Base-by-base conservation (phyloP, 2,329 filamentous ascomycete genomes). In the Madurella fahalii region DNA sequence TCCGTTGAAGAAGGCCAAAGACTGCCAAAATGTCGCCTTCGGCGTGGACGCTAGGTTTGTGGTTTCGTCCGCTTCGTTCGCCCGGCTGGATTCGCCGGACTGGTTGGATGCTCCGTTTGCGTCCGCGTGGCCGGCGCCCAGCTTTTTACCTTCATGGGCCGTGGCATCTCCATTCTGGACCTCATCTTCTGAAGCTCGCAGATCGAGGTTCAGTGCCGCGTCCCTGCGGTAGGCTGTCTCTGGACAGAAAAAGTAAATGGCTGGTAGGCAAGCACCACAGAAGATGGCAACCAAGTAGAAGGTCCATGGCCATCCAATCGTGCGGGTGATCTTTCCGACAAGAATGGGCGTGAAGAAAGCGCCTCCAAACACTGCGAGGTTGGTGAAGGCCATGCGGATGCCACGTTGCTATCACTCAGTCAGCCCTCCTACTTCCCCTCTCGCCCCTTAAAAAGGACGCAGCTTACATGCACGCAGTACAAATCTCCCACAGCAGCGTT, bases 211-310 rank as follows among this genome's bases (percentile, higher is more conserved):
- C 47, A 93, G 77, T 37, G 75, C 71, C 3, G 77, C 72, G 8
- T 87, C 81, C 30, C 92, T 81, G 37, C 78, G 77, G 67, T 84
- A 96, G 1, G 90, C 84, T 0, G 89, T 95, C 71, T 96, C 93
- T 0, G 93, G 93, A 47, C 89, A 89, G 60, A 92, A 83, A 60
- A 95, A 80, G 57, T 94, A 74, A 17, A 96, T 74, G 11, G 87
- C 72, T 0, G 90, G 85, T 4, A 96, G 72, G 52, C 86, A 82
- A 5, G 75, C 77, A 4, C 78, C 89, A 43, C 84, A 80, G 71
- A 96, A 95, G 61, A 96, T 96, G 56, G 90, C 83, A 13, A 95
- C 83, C 41, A 96, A 81, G 69, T 92, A 90, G 67, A 96, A 96
- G 0, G 85, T 87, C 91, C 90, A 96, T 67, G 82, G 74, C 86